A percentile compares a stretch with the other conserved stretches of the same genome.
phyloP scores from a whole-genome alignment of 2,329 filamentous ascomycete genomes.

The Phyllosticta capitalensis region DNA sequence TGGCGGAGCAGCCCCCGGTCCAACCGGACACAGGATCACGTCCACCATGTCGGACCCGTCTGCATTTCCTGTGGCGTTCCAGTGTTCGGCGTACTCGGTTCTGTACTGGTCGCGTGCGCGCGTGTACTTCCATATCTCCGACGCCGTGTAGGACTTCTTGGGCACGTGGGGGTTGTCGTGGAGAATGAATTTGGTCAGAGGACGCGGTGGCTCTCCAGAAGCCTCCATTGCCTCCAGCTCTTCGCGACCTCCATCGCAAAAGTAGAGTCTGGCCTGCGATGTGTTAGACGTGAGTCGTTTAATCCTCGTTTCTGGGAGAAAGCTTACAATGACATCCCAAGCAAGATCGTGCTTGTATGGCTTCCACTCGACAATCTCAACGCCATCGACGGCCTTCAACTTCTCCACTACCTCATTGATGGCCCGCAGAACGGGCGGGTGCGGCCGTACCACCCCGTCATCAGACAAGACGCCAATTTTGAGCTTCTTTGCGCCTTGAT shows the following conservation, averaged over 20 bases:
- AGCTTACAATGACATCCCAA: constrained; percentile 33
- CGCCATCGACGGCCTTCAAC: constrained; percentile 36
- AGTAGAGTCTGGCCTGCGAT: constrained; percentile 35
- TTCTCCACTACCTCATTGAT: constrained; percentile 37
- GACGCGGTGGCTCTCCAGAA: constrained; percentile 49
- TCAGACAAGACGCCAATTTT: constrained; percentile 55
- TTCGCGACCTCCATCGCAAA: constrained; percentile 50
- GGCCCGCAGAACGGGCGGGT: constrained; percentile 54
- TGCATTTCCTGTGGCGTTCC: constrained; percentile 30
- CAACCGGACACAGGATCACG: constrained; percentile 52
- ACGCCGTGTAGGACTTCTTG: constrained; percentile 17
- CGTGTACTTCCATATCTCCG: constrained; percentile 35
- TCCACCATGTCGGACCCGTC: constrained; percentile 38
- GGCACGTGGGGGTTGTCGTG: constrained; percentile 43
- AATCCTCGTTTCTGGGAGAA: constrained; percentile 6
- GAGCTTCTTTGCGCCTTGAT: constrained; percentile 29
- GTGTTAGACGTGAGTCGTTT: neutral
- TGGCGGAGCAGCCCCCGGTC: constrained; percentile 45
- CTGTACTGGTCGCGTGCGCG: constrained; percentile 35
- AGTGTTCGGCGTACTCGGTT: constrained; percentile 36
- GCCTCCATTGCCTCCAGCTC: constrained; percentile 41
- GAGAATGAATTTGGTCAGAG: constrained; percentile 50
- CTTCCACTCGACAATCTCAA: constrained; percentile 45
- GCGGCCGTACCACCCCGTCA: constrained; percentile 55
- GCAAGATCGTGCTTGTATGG: constrained; percentile 41